Evolutionary conservation across 129 eudicot genomes (phyloP), one percentile per base, ranked within the genome.

Genomic region (Erigeron canadensis): DNA sequence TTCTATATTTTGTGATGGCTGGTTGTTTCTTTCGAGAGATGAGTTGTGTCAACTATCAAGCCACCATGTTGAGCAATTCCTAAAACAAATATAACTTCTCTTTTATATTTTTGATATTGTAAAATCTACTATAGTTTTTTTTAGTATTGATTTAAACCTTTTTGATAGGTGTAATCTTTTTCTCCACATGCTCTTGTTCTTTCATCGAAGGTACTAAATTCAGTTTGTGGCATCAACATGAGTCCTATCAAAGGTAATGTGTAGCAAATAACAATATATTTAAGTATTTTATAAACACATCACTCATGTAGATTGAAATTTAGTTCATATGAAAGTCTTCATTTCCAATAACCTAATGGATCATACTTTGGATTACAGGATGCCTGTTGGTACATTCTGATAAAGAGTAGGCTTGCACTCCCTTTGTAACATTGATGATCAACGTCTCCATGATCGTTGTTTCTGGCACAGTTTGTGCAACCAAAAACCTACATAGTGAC

Each of bases 1-100:
- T 84, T 12, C 63, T 95, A 65, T 96, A 90, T 17, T 86, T 90
- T 40, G 60, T 95, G 5, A 90, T 95, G 94, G 99, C 96, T 9
- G 99, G 81, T 37, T 95, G 97, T 50, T 94, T 89, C 81, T 94
- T 94, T 46, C 97, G 97, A 53, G 98, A 94, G 79, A 40, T 94
- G 81, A 84, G 96, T 19, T n/a, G n/a, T n/a, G n/a, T n/a, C n/a
- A n/a, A n/a, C n/a, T n/a, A n/a, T n/a, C n/a, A n/a, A n/a, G n/a
- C n/a, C n/a, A n/a, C n/a, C n/a, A n/a, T n/a, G n/a, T n/a, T n/a
- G n/a, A n/a, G n/a, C n/a, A n/a, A n/a, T n/a, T n/a, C n/a, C n/a
- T n/a, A n/a, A n/a, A n/a, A n/a, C n/a, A n/a, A 9, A 23, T 23
- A 23, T 23, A 54, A 16, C 12, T 6, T 44, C 22, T 23, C 34